Percentiles rank a stretch among this genome's conserved stretches.
phyloP scores from a whole-genome alignment of 129 eudicot genomes.

The Solidago caesia region DNA sequence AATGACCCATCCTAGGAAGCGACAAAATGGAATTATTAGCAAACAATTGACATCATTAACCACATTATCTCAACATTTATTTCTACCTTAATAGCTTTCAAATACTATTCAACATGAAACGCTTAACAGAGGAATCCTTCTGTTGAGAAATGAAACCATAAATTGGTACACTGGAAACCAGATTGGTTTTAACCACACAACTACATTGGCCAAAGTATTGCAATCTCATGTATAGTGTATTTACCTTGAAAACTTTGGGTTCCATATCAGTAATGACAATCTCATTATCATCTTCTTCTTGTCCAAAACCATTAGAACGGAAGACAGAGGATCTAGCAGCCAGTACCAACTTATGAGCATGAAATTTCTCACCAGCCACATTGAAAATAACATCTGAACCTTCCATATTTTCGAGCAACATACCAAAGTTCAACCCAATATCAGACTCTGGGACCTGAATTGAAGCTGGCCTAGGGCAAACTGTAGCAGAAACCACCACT shows the following conservation, averaged over 20 bases:
- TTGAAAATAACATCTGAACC: conserved; percentile 71
- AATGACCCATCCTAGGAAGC: not conserved
- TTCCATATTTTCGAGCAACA: conserved; percentile 69
- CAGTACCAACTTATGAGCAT: conserved; percentile 86
- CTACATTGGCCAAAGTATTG: not conserved
- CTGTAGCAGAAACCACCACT: conserved; percentile 81
- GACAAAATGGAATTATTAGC: not conserved
- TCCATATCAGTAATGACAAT: conserved; percentile 61
- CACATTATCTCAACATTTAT: not conserved
- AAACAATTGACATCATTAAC: not conserved
- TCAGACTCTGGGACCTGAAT: conserved; percentile 75
- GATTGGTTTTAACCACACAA: not conserved
- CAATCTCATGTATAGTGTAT: not conserved
- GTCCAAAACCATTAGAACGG: conserved; percentile 41
- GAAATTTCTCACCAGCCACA: conserved; percentile 68
- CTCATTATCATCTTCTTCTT: conserved; percentile 52
- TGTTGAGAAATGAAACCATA: not conserved
- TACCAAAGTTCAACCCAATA: conserved; percentile 80
- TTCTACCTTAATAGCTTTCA: not conserved
- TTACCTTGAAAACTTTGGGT: conserved; percentile 76
- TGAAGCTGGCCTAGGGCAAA: conserved; percentile 66
- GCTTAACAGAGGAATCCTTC: not conserved
- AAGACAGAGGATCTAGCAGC: conserved; percentile 79
- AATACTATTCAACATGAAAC: not conserved
- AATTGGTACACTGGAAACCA: not conserved